Conservation (phyloP, 2,329 filamentous ascomycete species). For the Geosmithia putterillii region DNA sequence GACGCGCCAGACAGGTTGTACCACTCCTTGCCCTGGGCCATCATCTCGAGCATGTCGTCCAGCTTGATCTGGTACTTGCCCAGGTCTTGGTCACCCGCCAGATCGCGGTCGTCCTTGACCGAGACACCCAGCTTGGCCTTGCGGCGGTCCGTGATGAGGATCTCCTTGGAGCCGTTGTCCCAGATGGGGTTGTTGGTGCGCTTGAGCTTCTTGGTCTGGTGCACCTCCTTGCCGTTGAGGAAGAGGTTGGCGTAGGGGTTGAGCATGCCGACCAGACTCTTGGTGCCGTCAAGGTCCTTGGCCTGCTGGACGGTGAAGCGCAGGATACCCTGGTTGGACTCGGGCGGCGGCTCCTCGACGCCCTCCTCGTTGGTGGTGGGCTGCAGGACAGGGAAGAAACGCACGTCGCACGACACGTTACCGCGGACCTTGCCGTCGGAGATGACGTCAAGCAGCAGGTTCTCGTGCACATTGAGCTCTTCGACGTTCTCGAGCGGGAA, state of each 20-base stretch:
- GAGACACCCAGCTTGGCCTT: conserved; percentile 81
- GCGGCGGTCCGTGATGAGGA: conserved; percentile 89
- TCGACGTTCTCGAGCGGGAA: conserved; percentile 79
- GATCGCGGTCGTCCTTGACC: conserved; percentile 89
- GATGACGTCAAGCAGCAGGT: conserved; percentile 72
- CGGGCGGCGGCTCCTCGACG: conserved; percentile 66
- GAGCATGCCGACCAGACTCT: conserved; percentile 81
- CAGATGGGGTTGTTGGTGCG: conserved; percentile 96
- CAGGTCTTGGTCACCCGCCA: conserved; percentile 70
- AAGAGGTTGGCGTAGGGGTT: conserved; percentile 85
- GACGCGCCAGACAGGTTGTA: conserved; percentile 76
- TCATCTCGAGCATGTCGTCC: conserved; percentile 83
- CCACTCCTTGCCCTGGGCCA: conserved; percentile 91
- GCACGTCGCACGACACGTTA: conserved; percentile 66
- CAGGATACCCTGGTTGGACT: conserved; percentile 86
- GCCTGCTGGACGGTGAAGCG: conserved; percentile 90
- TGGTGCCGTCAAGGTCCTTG: conserved; percentile 86
- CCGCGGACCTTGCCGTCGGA: conserved; percentile 77
- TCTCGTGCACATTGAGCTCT: conserved; percentile 65
- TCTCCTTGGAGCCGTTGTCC: conserved; percentile 84
- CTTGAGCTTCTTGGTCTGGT: conserved; percentile 84
- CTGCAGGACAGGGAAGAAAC: conserved; percentile 90
- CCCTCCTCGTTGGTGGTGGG: conserved; percentile 62
- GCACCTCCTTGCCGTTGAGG: conserved; percentile 84
- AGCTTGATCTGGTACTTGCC: conserved; percentile 93